Conservation (phyloP, 169 alveolate genomes). For the Babesia divergens region DNA sequence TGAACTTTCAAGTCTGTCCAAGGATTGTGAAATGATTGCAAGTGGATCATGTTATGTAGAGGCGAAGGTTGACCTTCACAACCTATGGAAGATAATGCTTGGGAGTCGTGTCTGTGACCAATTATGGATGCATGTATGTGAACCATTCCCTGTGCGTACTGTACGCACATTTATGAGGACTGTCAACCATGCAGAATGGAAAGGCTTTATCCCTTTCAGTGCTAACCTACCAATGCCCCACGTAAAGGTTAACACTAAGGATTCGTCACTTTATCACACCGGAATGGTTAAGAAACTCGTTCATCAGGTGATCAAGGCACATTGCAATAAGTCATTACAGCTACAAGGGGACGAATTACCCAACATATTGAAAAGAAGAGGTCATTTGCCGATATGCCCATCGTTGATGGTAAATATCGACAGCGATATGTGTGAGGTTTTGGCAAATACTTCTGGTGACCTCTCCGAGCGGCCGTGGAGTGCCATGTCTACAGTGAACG, state of each 20-base stretch:
- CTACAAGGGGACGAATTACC: slow-evolving; percentile 65
- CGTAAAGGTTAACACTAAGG: slow-evolving; percentile 15
- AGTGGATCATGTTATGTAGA: slow-evolving; percentile 43
- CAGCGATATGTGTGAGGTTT: slow-evolving; percentile 53
- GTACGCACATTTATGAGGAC: slow-evolving; percentile 14
- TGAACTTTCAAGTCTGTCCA: slow-evolving; percentile 26
- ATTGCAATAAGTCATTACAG: slow-evolving; percentile 36
- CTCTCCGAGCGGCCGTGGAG: slow-evolving; percentile 48
- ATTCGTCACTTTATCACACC: slow-evolving; percentile 58
- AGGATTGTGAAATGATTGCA: slow-evolving; percentile 13
- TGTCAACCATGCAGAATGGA: slow-evolving; percentile 58
- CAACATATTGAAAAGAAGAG: slow-evolving; percentile 21
- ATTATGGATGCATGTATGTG: slow-evolving; percentile 51
- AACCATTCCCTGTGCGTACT: slow-evolving; percentile 38
- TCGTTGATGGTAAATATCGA: slow-evolving; percentile 41
- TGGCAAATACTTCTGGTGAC: slow-evolving; percentile 63
- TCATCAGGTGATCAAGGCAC: slow-evolving; percentile 48
- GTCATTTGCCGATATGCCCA: slow-evolving; percentile 50
- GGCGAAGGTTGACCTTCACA: slow-evolving; percentile 5
- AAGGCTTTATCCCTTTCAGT: slow-evolving; percentile 46
- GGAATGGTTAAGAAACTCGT: slow-evolving; percentile 46
- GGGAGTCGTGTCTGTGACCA: slow-evolving; percentile 38
- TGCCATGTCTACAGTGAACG: slow-evolving; percentile 12
- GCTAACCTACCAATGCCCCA: slow-evolving; percentile 35
- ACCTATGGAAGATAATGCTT: slow-evolving; percentile 39